Percentiles rank a stretch among this genome's conserved stretches.
Conservation (phyloP, 148 eudicot species). For the Tetragonia tetragonoides region DNA sequence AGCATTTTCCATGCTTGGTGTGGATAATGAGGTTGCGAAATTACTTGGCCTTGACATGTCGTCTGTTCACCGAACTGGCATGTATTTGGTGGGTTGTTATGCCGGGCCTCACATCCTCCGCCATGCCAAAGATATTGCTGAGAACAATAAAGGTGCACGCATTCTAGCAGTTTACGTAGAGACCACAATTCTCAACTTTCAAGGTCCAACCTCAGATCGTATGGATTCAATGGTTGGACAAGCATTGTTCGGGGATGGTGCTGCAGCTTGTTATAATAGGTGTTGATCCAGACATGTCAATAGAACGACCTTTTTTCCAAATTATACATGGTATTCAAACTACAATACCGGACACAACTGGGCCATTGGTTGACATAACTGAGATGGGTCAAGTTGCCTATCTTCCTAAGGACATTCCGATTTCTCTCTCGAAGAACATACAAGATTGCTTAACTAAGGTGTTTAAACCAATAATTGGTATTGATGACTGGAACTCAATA, state of each 20-base stretch:
- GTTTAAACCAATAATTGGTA: conserved; percentile 6
- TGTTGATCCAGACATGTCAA: conserved; percentile 12
- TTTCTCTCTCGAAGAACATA: too few species aligned
- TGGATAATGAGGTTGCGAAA: conserved; percentile 33
- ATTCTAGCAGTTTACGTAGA: conserved; percentile 23
- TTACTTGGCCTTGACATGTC: conserved; percentile 27
- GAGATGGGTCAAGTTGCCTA: not conserved
- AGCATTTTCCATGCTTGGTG: conserved; percentile 35
- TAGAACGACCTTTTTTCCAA: conserved; percentile 23
- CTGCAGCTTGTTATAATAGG: conserved; percentile 26
- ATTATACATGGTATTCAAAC: not conserved
- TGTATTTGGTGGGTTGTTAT: conserved; percentile 33
- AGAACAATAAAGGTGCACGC: conserved; percentile 26
- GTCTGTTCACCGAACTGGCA: conserved; percentile 20
- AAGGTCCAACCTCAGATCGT: conserved; percentile 23
- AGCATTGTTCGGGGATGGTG: conserved; percentile 29
- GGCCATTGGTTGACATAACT: not conserved
- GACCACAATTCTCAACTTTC: conserved; percentile 24
- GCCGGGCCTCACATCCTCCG: conserved; percentile 32
- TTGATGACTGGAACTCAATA: conserved; percentile 24
- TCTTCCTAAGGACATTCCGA: conserved; percentile 21
- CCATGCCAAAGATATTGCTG: conserved; percentile 30
- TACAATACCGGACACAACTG: too few species aligned
- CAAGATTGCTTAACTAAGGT: conserved; percentile 17
- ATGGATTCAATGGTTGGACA: conserved; percentile 27